A percentile compares a stretch with the other conserved stretches of the same genome.
These are phyloP conservation scores for Lipomyces yamanashiensis DNA, from an alignment of 805 yeast species.

Conservation along the genomic window DNA sequence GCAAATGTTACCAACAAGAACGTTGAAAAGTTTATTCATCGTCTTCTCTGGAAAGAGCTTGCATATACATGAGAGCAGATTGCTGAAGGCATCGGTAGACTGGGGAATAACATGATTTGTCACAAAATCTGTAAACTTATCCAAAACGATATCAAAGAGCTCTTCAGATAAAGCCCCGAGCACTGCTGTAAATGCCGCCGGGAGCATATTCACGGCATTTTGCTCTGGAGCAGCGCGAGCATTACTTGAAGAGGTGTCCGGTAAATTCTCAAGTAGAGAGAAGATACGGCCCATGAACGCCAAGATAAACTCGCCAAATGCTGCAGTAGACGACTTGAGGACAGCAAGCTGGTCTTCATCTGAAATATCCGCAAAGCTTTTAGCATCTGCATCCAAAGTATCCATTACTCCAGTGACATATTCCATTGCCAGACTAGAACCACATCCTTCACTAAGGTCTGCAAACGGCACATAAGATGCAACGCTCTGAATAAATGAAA, in stretches of 20 bases:
- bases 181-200: constrained; percentile 48
- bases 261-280: constrained; percentile 67
- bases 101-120: constrained; percentile 60
- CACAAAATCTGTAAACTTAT: constrained; percentile 55
- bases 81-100: constrained; percentile 69
- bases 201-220: constrained; percentile 49
- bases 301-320: constrained; percentile 64
- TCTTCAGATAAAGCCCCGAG: constrained; percentile 43
- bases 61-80: constrained; percentile 72
- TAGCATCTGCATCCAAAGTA: constrained; percentile 50
- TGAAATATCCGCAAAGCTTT: constrained; percentile 29
- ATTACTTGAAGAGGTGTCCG: constrained; percentile 58
- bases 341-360: constrained; percentile 60
- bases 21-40: constrained; percentile 52
- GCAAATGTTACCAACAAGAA: constrained; percentile 58
- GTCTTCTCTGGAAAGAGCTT: constrained; percentile 61
- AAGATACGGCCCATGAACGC: constrained; percentile 64
- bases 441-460: constrained; percentile 55
- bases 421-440: constrained; percentile 51
- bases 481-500: constrained; percentile 70
- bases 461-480: constrained; percentile 74
- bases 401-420: constrained; percentile 70
- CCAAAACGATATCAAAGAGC: constrained; percentile 40
- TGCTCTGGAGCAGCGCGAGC: constrained; percentile 51
- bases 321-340: constrained; percentile 71